These are phyloP conservation scores for Chlamydomonas schloesseri DNA, from an alignment of 139 green algal species.

Conservation along the genomic window DNA sequence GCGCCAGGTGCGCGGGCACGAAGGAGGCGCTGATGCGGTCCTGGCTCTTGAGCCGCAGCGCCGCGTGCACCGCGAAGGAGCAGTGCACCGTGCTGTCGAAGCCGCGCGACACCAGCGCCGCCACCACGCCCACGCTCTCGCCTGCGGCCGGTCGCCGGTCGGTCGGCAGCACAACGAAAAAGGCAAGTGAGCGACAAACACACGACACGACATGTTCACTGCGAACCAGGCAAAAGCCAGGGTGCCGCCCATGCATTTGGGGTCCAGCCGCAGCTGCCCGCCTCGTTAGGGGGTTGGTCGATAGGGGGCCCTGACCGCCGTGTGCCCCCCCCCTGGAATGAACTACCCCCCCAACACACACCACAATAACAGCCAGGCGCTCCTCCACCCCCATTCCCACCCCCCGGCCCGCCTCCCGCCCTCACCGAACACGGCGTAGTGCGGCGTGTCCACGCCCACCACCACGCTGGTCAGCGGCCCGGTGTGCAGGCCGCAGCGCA, in stretches of 20 bases:
- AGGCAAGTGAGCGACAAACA: neutral
- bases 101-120: slow-evolving; percentile 45
- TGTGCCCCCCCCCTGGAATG: too few relatives aligned
- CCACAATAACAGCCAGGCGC: too few relatives aligned
- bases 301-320: too few relatives aligned
- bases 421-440: slow-evolving; percentile 53
- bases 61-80: slow-evolving; percentile 19
- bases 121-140: slow-evolving; percentile 54
- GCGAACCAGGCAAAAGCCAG: too few relatives aligned
- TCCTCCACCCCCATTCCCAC: too few relatives aligned
- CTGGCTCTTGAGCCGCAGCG: neutral
- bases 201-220: too few relatives aligned
- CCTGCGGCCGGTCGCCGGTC: neutral
- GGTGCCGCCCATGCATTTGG: too few relatives aligned
- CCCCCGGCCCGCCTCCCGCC: too few relatives aligned
- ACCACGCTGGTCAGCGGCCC: slow-evolving; percentile 51
- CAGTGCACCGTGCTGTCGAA: slow-evolving; percentile 40
- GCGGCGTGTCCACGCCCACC: slow-evolving; percentile 51
- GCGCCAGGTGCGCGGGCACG: neutral
- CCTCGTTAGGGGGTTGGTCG: too few relatives aligned
- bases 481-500: slow-evolving; percentile 55
- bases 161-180: too few relatives aligned
- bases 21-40: slow-evolving; percentile 16
- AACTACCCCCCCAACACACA: too few relatives aligned
- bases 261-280: too few relatives aligned